phyloP scores from a whole-genome alignment of 1,284 basidiomycete species.

The Neotropicomus parvogracilis region DNA sequence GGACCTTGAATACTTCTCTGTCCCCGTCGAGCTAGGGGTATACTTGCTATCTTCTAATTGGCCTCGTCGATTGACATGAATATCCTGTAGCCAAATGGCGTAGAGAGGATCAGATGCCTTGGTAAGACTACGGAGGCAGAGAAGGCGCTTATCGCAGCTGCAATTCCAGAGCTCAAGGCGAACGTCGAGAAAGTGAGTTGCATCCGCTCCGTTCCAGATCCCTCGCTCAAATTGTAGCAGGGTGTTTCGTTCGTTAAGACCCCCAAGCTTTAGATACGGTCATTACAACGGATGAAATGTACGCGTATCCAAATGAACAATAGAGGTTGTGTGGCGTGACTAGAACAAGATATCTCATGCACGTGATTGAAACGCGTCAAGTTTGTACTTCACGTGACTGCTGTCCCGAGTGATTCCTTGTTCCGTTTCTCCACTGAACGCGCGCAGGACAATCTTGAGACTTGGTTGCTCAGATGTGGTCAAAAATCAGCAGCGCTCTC shows the following conservation, averaged over 20 bases:
- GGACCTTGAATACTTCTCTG: conserved; percentile 82
- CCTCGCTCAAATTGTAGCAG: conserved; percentile 19
- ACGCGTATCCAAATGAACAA: conserved; percentile 1
- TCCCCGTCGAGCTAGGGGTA: conserved; percentile 81
- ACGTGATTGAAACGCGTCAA: conserved; percentile 30
- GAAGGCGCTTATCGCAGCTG: conserved; percentile 71
- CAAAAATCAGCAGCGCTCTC: conserved; percentile 55
- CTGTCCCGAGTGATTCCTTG: neutral
- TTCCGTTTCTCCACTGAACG: neutral
- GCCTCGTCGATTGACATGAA: conserved; percentile 2
- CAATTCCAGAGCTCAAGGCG: conserved; percentile 73
- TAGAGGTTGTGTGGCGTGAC: conserved; percentile 2
- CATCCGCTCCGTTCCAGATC: neutral
- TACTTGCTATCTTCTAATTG: conserved; percentile 29
- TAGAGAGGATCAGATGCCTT: conserved; percentile 75
- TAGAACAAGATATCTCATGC: conserved; percentile 10
- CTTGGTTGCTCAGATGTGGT: conserved; percentile 48
- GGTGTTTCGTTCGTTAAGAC: conserved; percentile 37
- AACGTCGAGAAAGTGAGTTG: conserved; percentile 74
- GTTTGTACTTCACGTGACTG: conserved; percentile 31
- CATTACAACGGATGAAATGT: conserved; percentile 5
- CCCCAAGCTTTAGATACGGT: conserved; percentile 35
- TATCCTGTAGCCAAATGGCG: conserved; percentile 62
- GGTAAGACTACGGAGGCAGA: conserved; percentile 74
- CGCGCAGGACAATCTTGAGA: neutral